Base-by-base conservation (phyloP, 78 protist species). In the Chrysochromulina tobinii region DNA sequence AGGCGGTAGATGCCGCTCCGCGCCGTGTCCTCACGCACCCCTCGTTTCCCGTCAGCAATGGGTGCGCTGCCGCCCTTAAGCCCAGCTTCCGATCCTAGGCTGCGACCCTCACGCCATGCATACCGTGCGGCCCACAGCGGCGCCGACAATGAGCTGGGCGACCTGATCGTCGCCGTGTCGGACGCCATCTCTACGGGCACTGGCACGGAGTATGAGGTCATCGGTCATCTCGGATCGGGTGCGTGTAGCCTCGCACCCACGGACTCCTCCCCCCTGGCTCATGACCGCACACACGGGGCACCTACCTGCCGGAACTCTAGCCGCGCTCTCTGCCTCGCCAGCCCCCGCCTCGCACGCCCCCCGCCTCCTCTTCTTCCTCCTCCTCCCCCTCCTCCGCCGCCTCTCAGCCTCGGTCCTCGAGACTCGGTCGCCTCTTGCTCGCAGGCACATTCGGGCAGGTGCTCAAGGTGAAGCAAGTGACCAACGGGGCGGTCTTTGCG, bases 401-500 rank as follows among this genome's bases (percentile, higher is more conserved):
- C 38, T 38, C 38, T 38, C 38, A 38, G 38, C 38, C 38, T 38
- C 38, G 38, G 38, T 38, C 38, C 38, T 38, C 38, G 38, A 38
- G 38, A 38, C 38, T 38, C 38, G 38, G 38, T 38, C 38, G 38
- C 38, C 38, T 38, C 38, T 38, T 38, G 38, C 38, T 38, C 38
- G 38, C 38, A 38, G 38, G 38, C 38, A 59, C 64, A 59, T 59
- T 59, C 64, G 64, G 64, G 64, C 64, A 68, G 50, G 81, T 72
- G 15, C 17, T 72, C 54, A 23, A 38, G 15, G 81, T 72, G 81
- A 38, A 53, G 53, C 6, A 38, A 38, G 15, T 6, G 15, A 4
- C 38, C 53, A 38, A 72, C 81, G 17, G 27, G 38, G 38, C 38
- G 53, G 48, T 8, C 12, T 38, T 91, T 9, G 99, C 99, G 6